Conservation (phyloP, 495 filamentous ascomycete species). For the Pyronema omphalodes region DNA sequence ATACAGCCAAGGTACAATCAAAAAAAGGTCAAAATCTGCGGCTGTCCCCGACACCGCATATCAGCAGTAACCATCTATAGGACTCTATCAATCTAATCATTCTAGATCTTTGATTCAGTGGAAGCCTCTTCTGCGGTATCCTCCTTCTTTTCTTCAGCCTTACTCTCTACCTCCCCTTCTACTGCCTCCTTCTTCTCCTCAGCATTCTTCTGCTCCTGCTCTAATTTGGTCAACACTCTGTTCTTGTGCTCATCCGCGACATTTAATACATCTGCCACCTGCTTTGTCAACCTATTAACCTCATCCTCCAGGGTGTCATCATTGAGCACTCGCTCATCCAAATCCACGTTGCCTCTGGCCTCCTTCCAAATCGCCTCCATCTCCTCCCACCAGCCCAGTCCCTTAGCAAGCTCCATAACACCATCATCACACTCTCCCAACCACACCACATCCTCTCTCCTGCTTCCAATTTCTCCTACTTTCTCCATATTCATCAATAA, state of each 20-base stretch:
- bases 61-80: no score
- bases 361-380: conserved; percentile 47
- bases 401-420: conserved; percentile 62
- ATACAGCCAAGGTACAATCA: no score
- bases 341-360: not conserved
- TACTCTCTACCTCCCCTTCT: not conserved
- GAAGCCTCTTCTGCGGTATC: no score
- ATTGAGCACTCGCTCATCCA: conserved; percentile 3
- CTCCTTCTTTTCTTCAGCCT: conserved; percentile 2
- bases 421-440: conserved; percentile 66
- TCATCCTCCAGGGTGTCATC: conserved; percentile 17
- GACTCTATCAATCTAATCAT: no score
- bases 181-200: not conserved
- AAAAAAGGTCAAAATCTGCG: no score
- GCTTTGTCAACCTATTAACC: conserved; percentile 21
- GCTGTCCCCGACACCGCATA: no score
- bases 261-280: conserved; percentile 12
- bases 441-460: conserved; percentile 57
- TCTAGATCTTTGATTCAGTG: no score
- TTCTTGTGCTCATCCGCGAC: conserved; percentile 31
- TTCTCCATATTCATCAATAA: conserved; percentile 73
- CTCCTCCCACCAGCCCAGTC: conserved; percentile 72
- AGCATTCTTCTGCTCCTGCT: conserved; percentile 3
- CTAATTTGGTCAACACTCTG: conserved; percentile 17
- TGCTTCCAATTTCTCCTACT: conserved; percentile 63